Conservation (phyloP, 345 rosid species). For the Raphanus raphanistrum region DNA sequence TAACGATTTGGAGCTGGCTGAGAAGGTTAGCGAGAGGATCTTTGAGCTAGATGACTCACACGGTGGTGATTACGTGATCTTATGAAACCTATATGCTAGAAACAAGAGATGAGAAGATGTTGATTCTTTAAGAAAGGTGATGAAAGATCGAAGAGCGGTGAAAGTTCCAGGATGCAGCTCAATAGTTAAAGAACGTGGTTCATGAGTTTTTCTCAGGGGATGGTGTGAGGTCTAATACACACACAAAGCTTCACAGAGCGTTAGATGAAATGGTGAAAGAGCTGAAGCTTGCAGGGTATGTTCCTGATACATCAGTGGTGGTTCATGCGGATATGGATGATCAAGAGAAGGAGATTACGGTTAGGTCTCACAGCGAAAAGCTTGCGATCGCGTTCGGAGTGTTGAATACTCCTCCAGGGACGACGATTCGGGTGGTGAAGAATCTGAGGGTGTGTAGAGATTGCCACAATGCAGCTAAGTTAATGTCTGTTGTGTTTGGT, state of each 20-base stretch:
- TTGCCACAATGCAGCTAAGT: slow-evolving; percentile 82
- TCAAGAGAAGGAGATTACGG: slow-evolving; percentile 59
- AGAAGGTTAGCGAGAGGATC: too few species aligned
- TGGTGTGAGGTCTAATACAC: slow-evolving; percentile 51
- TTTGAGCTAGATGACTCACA: too few species aligned
- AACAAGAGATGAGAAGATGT: too few species aligned
- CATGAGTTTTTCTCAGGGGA: slow-evolving; percentile 85
- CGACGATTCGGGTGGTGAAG: slow-evolving; percentile 73
- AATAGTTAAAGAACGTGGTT: slow-evolving; percentile 61
- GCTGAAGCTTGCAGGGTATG: slow-evolving; percentile 77
- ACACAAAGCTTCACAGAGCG: slow-evolving; percentile 49
- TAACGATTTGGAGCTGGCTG: slow-evolving; percentile 18
- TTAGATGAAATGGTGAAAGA: slow-evolving; percentile 65
- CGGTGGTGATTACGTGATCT: too few species aligned
- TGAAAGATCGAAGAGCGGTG: too few species aligned
- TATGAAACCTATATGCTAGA: too few species aligned
- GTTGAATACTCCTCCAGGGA: slow-evolving; percentile 68
- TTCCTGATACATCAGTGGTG: slow-evolving; percentile 65
- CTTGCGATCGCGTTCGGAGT: slow-evolving; percentile 77
- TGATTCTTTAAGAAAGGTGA: too few species aligned
- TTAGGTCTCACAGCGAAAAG: slow-evolving; percentile 88
- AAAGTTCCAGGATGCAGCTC: slow-evolving; percentile 13
- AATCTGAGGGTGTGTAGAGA: slow-evolving; percentile 84
- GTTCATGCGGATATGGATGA: slow-evolving; percentile 65
- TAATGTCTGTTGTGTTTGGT: slow-evolving; percentile 58